These are phyloP conservation scores for Tetragonia tetragonoides DNA, from an alignment of 148 eudicot genomes.

Conservation along the genomic window DNA sequence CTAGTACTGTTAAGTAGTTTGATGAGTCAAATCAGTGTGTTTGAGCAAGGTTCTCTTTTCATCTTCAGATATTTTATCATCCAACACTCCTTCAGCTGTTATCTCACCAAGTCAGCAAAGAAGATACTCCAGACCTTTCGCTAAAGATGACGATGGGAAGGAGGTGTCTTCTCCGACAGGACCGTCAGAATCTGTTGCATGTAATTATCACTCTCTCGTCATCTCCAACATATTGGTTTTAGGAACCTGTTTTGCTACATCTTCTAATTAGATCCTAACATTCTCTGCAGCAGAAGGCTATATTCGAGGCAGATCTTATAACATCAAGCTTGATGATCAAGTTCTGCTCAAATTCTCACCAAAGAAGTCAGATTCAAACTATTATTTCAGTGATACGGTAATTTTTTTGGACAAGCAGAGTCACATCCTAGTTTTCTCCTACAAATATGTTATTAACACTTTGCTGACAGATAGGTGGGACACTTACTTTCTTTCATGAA, in stretches of 20 bases:
- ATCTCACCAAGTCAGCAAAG: constrained; percentile 46
- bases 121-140: constrained; percentile 41
- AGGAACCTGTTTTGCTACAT: not conserved
- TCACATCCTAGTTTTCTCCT: constrained; percentile 6
- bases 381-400: constrained; percentile 95
- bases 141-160: constrained; percentile 51
- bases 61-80: constrained; percentile 48
- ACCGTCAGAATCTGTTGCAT: constrained; percentile 64
- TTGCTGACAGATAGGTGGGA: constrained; percentile 83
- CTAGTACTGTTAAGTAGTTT: not conserved
- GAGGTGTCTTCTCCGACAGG: constrained; percentile 42
- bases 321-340: constrained; percentile 94
- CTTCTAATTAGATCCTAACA: constrained; percentile 48
- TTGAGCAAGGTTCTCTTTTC: constrained; percentile 15
- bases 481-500: constrained; percentile 89
- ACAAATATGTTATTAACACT: constrained; percentile 17
- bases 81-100: constrained; percentile 43
- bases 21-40: not conserved
- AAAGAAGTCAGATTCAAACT: constrained; percentile 87
- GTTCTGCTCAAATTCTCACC: constrained; percentile 94
- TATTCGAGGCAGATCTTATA: constrained; percentile 90
- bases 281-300: constrained; percentile 97
- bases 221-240: constrained; percentile 7
- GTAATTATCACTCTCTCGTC: constrained; percentile 41
- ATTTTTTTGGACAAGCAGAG: constrained; percentile 6